Percentiles rank a stretch among this genome's conserved stretches.
Conservation (phyloP, 2,329 filamentous ascomycete genomes). For the Fusarium oligoseptatum region DNA sequence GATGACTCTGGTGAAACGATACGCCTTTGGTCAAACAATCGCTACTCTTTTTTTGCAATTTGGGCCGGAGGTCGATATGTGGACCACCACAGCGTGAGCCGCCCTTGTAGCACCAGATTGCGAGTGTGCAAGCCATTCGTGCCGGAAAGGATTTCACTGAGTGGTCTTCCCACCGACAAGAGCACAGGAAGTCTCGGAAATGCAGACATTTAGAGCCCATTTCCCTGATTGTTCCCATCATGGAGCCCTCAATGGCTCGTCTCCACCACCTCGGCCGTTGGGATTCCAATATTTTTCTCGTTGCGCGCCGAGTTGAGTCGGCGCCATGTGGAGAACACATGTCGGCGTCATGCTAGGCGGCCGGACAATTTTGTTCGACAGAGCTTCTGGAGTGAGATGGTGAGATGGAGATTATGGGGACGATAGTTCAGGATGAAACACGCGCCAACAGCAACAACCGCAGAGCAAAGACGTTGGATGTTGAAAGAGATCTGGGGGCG, state of each 20-base stretch:
- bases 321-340: constrained; percentile 41
- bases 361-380: constrained; percentile 37
- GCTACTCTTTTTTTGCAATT: neutral
- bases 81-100: neutral
- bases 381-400: constrained; percentile 37
- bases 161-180: constrained; percentile 1
- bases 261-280: constrained; percentile 33
- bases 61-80: neutral
- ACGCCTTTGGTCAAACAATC: neutral
- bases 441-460: constrained; percentile 6
- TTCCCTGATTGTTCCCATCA: constrained; percentile 26
- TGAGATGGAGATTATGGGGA: constrained; percentile 39
- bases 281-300: constrained; percentile 19
- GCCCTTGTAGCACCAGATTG: neutral
- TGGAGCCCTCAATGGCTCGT: constrained; percentile 10
- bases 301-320: constrained; percentile 43
- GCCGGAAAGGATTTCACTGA: neutral
- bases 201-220: constrained; percentile 15
- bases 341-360: constrained; percentile 10
- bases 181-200: neutral
- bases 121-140: neutral
- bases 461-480: neutral
- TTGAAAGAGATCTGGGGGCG: neutral
- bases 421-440: constrained; percentile 41
- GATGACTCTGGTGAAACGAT: constrained; percentile 1